Evolutionary conservation across 192 early-diverging fungal species (phyloP).

Genomic region (Irineochytrium annulatum): DNA sequence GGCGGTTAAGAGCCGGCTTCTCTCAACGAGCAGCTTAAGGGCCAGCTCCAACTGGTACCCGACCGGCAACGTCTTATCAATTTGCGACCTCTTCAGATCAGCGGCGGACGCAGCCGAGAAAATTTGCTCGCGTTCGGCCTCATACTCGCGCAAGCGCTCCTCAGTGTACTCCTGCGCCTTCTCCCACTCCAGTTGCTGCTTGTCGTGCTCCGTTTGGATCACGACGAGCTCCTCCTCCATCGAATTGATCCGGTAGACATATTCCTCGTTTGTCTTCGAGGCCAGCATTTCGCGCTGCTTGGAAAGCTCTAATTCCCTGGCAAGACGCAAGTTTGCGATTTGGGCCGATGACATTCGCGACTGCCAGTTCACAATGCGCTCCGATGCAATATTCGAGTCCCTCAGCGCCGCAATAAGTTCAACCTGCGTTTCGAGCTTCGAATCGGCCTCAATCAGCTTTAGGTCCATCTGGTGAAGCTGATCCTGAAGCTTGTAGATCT

Average conservation of each 20-base stretch:
- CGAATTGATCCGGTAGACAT: slow-evolving; percentile 12
- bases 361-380: slow-evolving; percentile 46
- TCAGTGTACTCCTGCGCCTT: slow-evolving; percentile 42
- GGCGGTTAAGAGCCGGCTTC: slow-evolving; percentile 26
- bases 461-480: slow-evolving; percentile 27
- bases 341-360: slow-evolving; percentile 36
- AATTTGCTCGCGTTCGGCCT: slow-evolving; percentile 49
- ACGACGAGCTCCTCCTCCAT: slow-evolving; percentile 24
- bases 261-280: slow-evolving; percentile 20
- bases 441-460: too few species aligned
- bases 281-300: slow-evolving; percentile 19
- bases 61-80: slow-evolving; percentile 44
- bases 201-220: slow-evolving; percentile 32
- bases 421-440: slow-evolving; percentile 11
- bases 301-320: slow-evolving; percentile 33
- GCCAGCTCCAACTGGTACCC: slow-evolving; percentile 47
- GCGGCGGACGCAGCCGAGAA: slow-evolving; percentile 27
- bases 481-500: slow-evolving; percentile 20
- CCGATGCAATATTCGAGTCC: slow-evolving; percentile 8
- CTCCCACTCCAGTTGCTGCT: slow-evolving; percentile 46
- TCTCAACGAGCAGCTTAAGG: slow-evolving; percentile 39
- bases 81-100: slow-evolving; percentile 37
- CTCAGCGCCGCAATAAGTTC: slow-evolving; percentile 40
- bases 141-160: slow-evolving; percentile 19
- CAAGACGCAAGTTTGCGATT: slow-evolving; percentile 28